phyloP scores from a whole-genome alignment of 306 rosid genomes.

The Trifolium subterraneum region DNA sequence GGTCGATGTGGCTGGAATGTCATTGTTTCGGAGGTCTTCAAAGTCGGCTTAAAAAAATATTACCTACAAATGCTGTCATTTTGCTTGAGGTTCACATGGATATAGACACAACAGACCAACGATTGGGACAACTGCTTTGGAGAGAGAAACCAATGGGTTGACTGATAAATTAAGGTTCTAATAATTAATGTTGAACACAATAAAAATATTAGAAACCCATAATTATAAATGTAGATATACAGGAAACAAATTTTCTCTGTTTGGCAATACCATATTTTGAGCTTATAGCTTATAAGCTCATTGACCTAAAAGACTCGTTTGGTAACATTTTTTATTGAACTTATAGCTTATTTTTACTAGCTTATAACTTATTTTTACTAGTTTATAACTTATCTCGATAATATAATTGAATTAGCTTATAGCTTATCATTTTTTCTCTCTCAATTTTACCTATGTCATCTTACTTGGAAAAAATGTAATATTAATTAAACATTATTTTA shows the following conservation, averaged over 20 bases:
- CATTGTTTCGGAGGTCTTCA: neutral
- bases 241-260: neutral
- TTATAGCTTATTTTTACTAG: too few species aligned
- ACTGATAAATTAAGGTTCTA: conserved; percentile 16
- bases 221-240: conserved; percentile 9
- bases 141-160: conserved; percentile 7
- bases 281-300: too few species aligned
- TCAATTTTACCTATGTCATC: too few species aligned
- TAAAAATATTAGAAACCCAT: neutral
- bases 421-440: too few species aligned
- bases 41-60: conserved; percentile 22
- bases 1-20: conserved; percentile 27
- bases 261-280: too few species aligned
- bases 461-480: too few species aligned
- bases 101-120: neutral
- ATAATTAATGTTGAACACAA: conserved; percentile 23
- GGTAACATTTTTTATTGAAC: too few species aligned
- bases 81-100: neutral
- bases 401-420: too few species aligned
- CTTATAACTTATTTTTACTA: too few species aligned
- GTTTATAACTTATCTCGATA: too few species aligned
- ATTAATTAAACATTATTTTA: too few species aligned
- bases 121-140: neutral
- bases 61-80: neutral
- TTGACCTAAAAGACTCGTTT: too few species aligned